Conservation (phyloP, 257 asterid species). For the Eucommia ulmoides region DNA sequence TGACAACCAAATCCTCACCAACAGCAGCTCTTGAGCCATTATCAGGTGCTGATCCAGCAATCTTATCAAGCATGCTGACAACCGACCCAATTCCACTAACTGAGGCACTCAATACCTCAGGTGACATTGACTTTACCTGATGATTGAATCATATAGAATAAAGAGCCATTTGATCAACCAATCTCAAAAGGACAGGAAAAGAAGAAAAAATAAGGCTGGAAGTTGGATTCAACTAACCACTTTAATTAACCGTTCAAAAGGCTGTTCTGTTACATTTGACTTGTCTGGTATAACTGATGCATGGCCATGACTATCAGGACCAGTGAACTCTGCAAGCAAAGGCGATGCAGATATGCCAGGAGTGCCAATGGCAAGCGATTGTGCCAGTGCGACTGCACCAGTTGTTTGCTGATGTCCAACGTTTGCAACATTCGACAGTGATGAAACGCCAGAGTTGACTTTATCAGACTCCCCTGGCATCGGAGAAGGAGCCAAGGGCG, state of each 20-base stretch:
- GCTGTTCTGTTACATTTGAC: slow-evolving; percentile 55
- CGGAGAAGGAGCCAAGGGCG: slow-evolving; percentile 90
- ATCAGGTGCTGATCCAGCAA: slow-evolving; percentile 98
- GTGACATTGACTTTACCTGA: slow-evolving; percentile 70
- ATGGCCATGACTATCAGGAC: slow-evolving; percentile 66
- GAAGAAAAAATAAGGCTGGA: neutral
- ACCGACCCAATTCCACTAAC: slow-evolving; percentile 83
- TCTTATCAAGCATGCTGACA: slow-evolving; percentile 88
- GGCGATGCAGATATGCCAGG: slow-evolving; percentile 99
- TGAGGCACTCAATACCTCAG: slow-evolving; percentile 56
- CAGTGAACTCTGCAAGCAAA: slow-evolving; percentile 74
- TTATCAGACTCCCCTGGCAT: slow-evolving; percentile 86
- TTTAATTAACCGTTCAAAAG: slow-evolving; percentile 70
- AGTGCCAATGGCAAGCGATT: slow-evolving; percentile 86
- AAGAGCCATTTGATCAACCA: neutral
- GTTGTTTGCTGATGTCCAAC: slow-evolving; percentile 36
- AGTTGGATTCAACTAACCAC: slow-evolving; percentile 34
- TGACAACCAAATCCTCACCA: slow-evolving; percentile 95
- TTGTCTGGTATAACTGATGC: slow-evolving; percentile 47
- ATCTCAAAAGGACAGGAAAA: too few species aligned
- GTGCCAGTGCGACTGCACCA: slow-evolving; percentile 52
- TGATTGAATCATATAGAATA: neutral
- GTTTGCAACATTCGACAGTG: slow-evolving; percentile 56
- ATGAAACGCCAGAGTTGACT: slow-evolving; percentile 41
- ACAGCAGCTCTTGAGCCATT: slow-evolving; percentile 98